Conservation (phyloP, 495 filamentous ascomycete genomes). For the Aspergillus steynii region DNA sequence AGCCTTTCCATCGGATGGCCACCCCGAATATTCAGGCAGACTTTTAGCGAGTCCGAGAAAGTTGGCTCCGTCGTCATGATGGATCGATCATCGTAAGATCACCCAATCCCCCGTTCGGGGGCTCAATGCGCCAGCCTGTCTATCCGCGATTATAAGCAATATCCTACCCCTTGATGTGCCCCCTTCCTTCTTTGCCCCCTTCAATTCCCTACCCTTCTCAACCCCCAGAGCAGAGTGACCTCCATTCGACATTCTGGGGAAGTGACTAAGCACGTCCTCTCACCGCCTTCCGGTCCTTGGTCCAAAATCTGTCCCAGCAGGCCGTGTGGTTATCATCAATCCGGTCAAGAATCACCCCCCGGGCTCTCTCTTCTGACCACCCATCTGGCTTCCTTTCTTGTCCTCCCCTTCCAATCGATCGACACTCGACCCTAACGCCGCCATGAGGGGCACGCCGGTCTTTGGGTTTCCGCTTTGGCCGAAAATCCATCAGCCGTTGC, state of each 20-base stretch:
- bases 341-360: background rate
- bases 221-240: too few relatives aligned
- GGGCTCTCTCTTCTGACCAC: background rate
- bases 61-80: background rate
- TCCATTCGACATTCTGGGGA: background rate
- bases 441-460: slow-evolving; percentile 45
- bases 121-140: too few relatives aligned
- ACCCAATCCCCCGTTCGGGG: too few relatives aligned
- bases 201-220: background rate
- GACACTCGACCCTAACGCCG: slow-evolving; percentile 17
- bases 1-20: too few relatives aligned
- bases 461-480: slow-evolving; percentile 51
- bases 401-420: slow-evolving; percentile 2
- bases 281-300: background rate
- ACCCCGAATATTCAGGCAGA: background rate
- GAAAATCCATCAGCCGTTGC: slow-evolving; percentile 70
- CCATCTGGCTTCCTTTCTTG: background rate
- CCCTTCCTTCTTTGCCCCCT: background rate
- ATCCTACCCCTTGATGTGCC: background rate
- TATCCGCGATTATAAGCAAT: background rate
- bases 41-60: background rate
- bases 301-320: background rate
- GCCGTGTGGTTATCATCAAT: background rate
- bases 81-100: too few relatives aligned
- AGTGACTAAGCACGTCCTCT: background rate